These are phyloP conservation scores for Xylariales sp. DNA, from an alignment of 2,329 filamentous ascomycete species.

Conservation along the genomic window DNA sequence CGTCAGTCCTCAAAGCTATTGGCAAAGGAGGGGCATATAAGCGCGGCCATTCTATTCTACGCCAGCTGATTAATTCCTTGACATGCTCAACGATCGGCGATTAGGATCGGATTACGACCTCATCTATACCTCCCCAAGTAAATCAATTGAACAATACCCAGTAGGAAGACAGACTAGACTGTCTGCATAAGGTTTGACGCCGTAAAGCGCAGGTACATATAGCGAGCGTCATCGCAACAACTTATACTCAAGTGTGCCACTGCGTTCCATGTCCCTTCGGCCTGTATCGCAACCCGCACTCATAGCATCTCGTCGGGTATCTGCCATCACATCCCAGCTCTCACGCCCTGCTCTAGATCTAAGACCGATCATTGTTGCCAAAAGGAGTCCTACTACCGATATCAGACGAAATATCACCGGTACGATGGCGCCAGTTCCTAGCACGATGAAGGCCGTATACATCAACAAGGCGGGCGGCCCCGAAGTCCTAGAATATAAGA, in stretches of 20 bases:
- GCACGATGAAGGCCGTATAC: conserved; percentile 78
- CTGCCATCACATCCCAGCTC: conserved; percentile 35
- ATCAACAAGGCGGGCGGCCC: conserved; percentile 78
- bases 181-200: too few relatives aligned
- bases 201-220: neutral
- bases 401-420: conserved; percentile 12
- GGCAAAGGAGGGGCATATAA: conserved; percentile 11
- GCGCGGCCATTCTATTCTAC: conserved; percentile 20
- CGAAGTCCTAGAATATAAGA: conserved; percentile 77
- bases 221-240: neutral
- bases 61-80: conserved; percentile 29
- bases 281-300: conserved; percentile 37
- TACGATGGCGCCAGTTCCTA: conserved; percentile 60
- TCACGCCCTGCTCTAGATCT: conserved; percentile 1
- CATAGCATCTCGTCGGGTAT: conserved; percentile 33
- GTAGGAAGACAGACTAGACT: too few relatives aligned
- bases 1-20: conserved; percentile 29
- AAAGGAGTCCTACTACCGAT: conserved; percentile 3
- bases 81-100: too few relatives aligned
- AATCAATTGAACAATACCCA: too few relatives aligned
- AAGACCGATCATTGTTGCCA: conserved; percentile 1
- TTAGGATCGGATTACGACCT: too few relatives aligned
- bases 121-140: too few relatives aligned
- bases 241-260: conserved; percentile 4
- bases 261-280: conserved; percentile 37